Percentiles rank a stretch among this genome's conserved stretches.
These are phyloP conservation scores for Penicillium sp. DNA, from an alignment of 2,329 filamentous ascomycete species.

Conservation along the genomic window DNA sequence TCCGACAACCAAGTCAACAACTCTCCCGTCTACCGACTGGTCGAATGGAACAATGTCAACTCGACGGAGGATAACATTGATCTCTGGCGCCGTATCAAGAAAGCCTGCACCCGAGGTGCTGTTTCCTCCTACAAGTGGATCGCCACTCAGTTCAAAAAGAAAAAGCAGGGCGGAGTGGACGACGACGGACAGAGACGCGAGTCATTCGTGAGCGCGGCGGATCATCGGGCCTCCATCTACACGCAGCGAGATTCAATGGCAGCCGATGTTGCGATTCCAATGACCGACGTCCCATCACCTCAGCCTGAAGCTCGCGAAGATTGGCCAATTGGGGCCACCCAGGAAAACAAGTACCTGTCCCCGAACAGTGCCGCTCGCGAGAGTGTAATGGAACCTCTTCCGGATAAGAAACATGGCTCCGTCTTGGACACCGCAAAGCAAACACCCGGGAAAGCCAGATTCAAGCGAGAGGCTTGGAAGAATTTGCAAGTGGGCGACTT, in stretches of 20 bases:
- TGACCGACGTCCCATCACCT: constrained; percentile 92
- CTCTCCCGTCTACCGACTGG: constrained; percentile 84
- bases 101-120: constrained; percentile 69
- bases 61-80: constrained; percentile 84
- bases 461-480: constrained; percentile 95
- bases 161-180: constrained; percentile 37
- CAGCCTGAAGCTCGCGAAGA: constrained; percentile 56
- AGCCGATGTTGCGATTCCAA: constrained; percentile 73
- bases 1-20: constrained; percentile 96
- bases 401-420: constrained; percentile 58
- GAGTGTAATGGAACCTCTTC: constrained; percentile 27
- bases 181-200: constrained; percentile 58
- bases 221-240: constrained; percentile 57
- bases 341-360: constrained; percentile 35
- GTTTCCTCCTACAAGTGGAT: constrained; percentile 58
- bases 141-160: constrained; percentile 50
- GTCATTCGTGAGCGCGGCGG: constrained; percentile 66
- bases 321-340: constrained; percentile 38
- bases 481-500: constrained; percentile 94
- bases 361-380: constrained; percentile 32
- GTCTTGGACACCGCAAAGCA: constrained; percentile 72
- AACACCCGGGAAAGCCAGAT: constrained; percentile 71
- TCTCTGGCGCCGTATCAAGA: constrained; percentile 85
- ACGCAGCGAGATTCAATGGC: constrained; percentile 50
- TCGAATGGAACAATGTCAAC: constrained; percentile 92